These are phyloP conservation scores for Fusarium verrucosum DNA, from an alignment of 2,329 filamentous ascomycete species.

Conservation along the genomic window DNA sequence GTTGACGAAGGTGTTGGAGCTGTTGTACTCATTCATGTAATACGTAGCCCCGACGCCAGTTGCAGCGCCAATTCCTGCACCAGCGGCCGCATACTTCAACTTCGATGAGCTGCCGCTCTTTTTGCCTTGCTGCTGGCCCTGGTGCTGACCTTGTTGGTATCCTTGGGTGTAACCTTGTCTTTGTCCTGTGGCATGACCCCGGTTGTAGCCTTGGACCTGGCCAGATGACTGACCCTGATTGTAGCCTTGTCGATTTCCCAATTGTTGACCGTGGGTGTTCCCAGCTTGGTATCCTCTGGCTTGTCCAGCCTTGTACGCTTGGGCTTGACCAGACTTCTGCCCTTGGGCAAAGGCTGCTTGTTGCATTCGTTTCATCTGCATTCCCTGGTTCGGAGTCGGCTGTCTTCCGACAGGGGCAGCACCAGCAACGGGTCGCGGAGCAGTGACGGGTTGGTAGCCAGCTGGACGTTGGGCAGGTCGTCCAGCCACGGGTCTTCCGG, in stretches of 20 bases:
- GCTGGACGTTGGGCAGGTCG: not conserved
- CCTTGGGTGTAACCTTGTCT: not conserved
- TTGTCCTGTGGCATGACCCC: not conserved
- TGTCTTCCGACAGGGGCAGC: slow-evolving; percentile 17
- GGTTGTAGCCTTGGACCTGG: not conserved
- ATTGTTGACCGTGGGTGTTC: not conserved
- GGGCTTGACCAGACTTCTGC: not conserved
- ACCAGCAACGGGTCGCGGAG: slow-evolving; percentile 6
- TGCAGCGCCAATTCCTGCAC: not conserved
- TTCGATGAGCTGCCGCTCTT: slow-evolving; percentile 3
- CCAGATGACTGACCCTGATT: not conserved
- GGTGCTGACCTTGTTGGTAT: slow-evolving; percentile 1
- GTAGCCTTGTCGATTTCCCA: slow-evolving; percentile 1
- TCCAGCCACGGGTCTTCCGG: not conserved
- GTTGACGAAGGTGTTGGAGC: slow-evolving; percentile 7
- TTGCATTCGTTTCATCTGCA: slow-evolving; percentile 17
- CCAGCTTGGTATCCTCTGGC: not conserved
- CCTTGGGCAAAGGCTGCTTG: slow-evolving; percentile 4
- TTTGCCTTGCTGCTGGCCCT: not conserved
- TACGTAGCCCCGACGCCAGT: not conserved
- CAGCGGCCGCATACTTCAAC: slow-evolving; percentile 2
- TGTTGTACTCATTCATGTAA: slow-evolving; percentile 12
- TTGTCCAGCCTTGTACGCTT: not conserved
- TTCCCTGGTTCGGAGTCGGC: slow-evolving; percentile 5
- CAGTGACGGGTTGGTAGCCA: slow-evolving; percentile 6